phyloP scores from a whole-genome alignment of 2,329 filamentous ascomycete genomes.

The Hawksworthiomyces lignivorus region DNA sequence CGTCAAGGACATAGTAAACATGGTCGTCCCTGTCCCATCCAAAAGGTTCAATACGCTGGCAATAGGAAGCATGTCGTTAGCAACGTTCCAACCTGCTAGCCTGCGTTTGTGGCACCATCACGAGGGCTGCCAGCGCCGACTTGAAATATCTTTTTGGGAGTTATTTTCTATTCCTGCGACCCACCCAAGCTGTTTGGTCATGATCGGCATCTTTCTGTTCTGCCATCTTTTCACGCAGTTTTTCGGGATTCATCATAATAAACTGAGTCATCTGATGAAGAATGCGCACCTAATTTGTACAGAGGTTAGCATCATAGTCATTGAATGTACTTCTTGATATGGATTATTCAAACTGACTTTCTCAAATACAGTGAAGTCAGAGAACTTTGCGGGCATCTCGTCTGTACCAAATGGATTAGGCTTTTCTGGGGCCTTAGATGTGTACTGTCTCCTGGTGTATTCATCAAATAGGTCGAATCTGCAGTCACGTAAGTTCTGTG shows the following conservation, averaged over 20 bases:
- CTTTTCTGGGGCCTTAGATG: constrained; percentile 65
- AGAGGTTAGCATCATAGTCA: background rate
- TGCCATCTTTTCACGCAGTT: constrained; percentile 77
- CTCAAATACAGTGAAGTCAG: constrained; percentile 71
- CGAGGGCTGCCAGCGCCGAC: no score
- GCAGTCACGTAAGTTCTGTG: constrained; percentile 2
- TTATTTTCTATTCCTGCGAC: constrained; percentile 24
- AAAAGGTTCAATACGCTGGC: constrained; percentile 66
- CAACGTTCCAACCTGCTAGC: background rate
- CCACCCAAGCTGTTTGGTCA: constrained; percentile 79
- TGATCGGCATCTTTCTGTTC: constrained; percentile 77
- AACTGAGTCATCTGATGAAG: constrained; percentile 85
- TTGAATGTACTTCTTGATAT: no score
- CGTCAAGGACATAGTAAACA: constrained; percentile 84
- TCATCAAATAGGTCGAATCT: constrained; percentile 88
- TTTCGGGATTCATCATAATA: constrained; percentile 80
- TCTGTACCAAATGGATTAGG: constrained; percentile 76
- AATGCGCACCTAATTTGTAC: constrained; percentile 53
- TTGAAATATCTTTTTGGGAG: no score
- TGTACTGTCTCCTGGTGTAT: constrained; percentile 82
- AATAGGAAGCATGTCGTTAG: constrained; percentile 17
- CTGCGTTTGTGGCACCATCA: no score
- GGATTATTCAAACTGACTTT: constrained; percentile 53
- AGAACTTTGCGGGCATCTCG: constrained; percentile 65
- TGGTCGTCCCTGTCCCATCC: constrained; percentile 87